phyloP scores from a whole-genome alignment of 768 basidiomycete genomes.

The Leccinum broughii region DNA sequence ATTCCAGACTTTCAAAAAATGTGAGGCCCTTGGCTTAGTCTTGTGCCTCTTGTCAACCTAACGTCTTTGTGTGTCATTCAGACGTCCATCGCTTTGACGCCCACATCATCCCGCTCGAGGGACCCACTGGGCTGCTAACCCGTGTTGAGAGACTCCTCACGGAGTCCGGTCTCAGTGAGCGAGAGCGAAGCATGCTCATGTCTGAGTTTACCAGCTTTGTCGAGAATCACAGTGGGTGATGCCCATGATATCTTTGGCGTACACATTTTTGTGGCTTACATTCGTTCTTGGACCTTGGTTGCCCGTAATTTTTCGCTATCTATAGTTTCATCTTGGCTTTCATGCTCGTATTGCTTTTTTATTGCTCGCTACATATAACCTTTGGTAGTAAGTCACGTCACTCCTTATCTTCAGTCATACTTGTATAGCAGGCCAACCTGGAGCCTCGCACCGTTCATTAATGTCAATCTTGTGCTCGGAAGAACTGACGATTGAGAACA shows the following conservation, averaged over 20 bases:
- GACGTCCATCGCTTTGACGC: slow-evolving; percentile 78
- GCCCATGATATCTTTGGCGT: slow-evolving; percentile 1
- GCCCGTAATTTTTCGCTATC: slow-evolving; percentile 31
- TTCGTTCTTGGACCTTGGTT: slow-evolving; percentile 16
- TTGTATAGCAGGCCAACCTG: slow-evolving; percentile 6
- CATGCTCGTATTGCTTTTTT: slow-evolving; percentile 19
- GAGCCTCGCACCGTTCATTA: slow-evolving; percentile 8
- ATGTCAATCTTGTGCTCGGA: slow-evolving; percentile 9
- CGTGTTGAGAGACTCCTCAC: slow-evolving; percentile 62
- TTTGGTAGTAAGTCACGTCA: slow-evolving; percentile 14
- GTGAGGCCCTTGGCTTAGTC: slow-evolving; percentile 42
- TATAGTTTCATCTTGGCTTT: slow-evolving; percentile 15
- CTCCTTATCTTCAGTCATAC: slow-evolving; percentile 13
- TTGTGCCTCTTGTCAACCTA: slow-evolving; percentile 11
- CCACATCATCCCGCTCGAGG: slow-evolving; percentile 73
- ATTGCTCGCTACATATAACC: slow-evolving; percentile 16
- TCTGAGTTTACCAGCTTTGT: slow-evolving; percentile 64
- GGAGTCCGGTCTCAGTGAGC: slow-evolving; percentile 48
- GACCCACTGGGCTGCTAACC: slow-evolving; percentile 65
- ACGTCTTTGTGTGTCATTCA: slow-evolving; percentile 29
- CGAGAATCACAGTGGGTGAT: slow-evolving; percentile 30
- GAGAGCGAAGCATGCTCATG: slow-evolving; percentile 50
- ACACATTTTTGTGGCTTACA: neutral
- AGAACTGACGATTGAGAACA: neutral
- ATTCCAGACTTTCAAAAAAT: slow-evolving; percentile 55